Evolutionary conservation across 805 yeast species (phyloP).

Genomic region (Zygosaccharomyces gambellarensis): DNA sequence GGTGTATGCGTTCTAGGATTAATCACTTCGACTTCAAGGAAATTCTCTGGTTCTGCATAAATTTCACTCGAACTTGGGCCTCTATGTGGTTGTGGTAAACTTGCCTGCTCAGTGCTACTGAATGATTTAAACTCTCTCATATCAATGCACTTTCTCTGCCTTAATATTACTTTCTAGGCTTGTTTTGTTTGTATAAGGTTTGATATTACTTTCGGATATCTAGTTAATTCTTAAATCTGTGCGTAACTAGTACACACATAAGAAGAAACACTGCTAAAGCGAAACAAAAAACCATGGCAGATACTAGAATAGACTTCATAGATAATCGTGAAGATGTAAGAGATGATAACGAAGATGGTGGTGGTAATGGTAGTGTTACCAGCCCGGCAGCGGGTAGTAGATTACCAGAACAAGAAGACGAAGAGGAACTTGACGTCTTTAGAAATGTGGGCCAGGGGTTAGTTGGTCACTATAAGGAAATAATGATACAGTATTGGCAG

Average conservation of each 20-base stretch:
- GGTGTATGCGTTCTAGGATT: slow-evolving; percentile 32
- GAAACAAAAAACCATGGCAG: slow-evolving; percentile 6
- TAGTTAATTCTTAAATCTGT: not conserved
- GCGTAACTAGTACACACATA: not conserved
- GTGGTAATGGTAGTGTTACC: slow-evolving; percentile 5
- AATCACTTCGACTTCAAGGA: slow-evolving; percentile 81
- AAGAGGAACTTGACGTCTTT: slow-evolving; percentile 53
- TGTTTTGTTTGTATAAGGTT: not conserved
- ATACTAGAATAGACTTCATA: not conserved
- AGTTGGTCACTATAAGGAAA: slow-evolving; percentile 71
- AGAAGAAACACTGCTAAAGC: not conserved
- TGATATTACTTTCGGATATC: not conserved
- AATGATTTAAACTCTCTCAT: slow-evolving; percentile 30
- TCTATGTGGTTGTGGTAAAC: slow-evolving; percentile 23
- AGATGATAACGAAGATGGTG: slow-evolving; percentile 5
- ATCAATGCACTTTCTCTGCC: not conserved
- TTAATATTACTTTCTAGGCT: not conserved
- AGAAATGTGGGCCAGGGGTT: slow-evolving; percentile 92
- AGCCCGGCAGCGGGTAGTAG: not conserved
- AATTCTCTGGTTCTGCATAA: slow-evolving; percentile 93
- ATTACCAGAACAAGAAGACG: slow-evolving; percentile 16
- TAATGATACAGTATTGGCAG: slow-evolving; percentile 97
- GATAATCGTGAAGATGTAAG: slow-evolving; percentile 1
- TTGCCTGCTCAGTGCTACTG: slow-evolving; percentile 25
- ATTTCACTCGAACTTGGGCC: slow-evolving; percentile 72